These are phyloP conservation scores for Diaporthe ilicicola DNA, from an alignment of 2,329 filamentous ascomycete genomes.

Conservation along the genomic window DNA sequence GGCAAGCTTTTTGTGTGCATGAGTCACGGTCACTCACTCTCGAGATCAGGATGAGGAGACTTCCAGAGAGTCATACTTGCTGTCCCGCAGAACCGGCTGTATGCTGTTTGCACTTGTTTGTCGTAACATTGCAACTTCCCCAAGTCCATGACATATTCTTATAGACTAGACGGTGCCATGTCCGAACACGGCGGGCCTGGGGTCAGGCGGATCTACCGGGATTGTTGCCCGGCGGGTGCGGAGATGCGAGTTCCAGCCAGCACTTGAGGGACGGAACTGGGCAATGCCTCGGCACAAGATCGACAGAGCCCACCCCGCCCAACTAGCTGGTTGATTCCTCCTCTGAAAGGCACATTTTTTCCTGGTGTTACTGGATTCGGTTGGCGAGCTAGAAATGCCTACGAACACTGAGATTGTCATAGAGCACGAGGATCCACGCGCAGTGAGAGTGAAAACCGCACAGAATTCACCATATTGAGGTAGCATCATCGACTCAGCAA, in stretches of 20 bases:
- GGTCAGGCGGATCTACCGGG: neutral
- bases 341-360: too few species aligned
- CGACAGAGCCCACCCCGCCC: neutral
- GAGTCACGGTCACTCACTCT: constrained; percentile 16
- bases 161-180: neutral
- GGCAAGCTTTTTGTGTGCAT: neutral
- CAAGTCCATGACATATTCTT: too few species aligned
- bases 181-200: constrained; percentile 7
- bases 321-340: neutral
- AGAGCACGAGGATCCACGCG: too few species aligned
- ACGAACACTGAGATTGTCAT: neutral
- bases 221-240: neutral
- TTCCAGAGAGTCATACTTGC: constrained; percentile 27
- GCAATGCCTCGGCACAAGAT: constrained; percentile 20
- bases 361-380: neutral
- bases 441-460: too few species aligned
- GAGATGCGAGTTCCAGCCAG: neutral
- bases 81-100: neutral
- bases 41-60: constrained; percentile 24
- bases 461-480: too few species aligned
- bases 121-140: neutral
- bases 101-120: neutral
- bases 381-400: neutral
- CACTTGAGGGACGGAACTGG: neutral
- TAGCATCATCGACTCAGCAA: too few species aligned